These are phyloP conservation scores for Abortiporus biennis DNA, from an alignment of 1,284 basidiomycete genomes.

Conservation along the genomic window DNA sequence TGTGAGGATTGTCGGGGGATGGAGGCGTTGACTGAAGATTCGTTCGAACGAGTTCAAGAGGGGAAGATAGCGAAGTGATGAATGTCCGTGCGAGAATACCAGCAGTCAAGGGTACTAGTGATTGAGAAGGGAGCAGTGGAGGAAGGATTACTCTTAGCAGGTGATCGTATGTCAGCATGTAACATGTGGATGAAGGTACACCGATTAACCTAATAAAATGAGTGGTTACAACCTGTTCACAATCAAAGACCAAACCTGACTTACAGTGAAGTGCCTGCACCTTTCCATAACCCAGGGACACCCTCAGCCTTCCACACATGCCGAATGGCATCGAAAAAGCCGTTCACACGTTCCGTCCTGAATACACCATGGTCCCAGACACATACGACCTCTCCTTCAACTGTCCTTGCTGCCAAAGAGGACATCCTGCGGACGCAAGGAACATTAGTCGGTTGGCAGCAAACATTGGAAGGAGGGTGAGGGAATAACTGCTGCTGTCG, in stretches of 20 bases:
- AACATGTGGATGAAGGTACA: conserved; percentile 88
- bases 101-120: conserved; percentile 73
- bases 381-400: conserved; percentile 64
- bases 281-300: conserved; percentile 81
- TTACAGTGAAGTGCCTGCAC: conserved; percentile 81
- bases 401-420: conserved; percentile 45
- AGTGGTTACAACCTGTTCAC: conserved; percentile 13
- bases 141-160: conserved; percentile 64
- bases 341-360: conserved; percentile 65
- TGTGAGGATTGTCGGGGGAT: conserved; percentile 63
- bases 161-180: conserved; percentile 96
- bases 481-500: conserved; percentile 41
- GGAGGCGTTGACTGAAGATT: conserved; percentile 85
- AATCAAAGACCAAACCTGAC: conserved; percentile 27
- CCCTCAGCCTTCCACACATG: conserved; percentile 79
- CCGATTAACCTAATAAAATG: conserved; percentile 68
- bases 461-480: conserved; percentile 44
- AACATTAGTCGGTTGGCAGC: conserved; percentile 57
- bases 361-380: conserved; percentile 71
- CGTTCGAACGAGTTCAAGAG: conserved; percentile 91
- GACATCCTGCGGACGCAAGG: conserved; percentile 75
- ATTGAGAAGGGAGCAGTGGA: conserved; percentile 45
- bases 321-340: conserved; percentile 76
- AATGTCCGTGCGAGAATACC: conserved; percentile 80
- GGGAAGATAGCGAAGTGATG: conserved; percentile 80